Evolutionary conservation across 352 stramenopile species (phyloP).

Genomic region (Elongisporangium prolatum): DNA sequence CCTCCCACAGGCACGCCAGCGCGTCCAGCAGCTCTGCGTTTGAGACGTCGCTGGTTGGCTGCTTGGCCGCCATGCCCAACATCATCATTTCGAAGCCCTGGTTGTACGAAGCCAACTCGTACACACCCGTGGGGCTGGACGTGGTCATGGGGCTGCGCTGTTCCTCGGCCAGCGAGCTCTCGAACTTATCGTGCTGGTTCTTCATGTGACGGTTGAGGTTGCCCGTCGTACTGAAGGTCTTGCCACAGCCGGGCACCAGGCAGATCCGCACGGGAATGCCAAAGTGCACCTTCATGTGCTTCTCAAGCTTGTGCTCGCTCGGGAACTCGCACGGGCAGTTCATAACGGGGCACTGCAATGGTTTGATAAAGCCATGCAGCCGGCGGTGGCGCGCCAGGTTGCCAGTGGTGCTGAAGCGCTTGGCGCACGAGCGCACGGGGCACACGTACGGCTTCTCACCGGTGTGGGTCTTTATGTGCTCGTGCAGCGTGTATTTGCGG

Average conservation of each 20-base stretch:
- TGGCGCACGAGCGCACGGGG: constrained; percentile 25
- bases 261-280: constrained; percentile 30
- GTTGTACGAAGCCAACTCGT: constrained; percentile 8
- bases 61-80: constrained; percentile 3
- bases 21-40: constrained; percentile 29
- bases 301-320: constrained; percentile 37
- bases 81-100: constrained; percentile 9
- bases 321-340: constrained; percentile 29
- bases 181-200: constrained; percentile 32
- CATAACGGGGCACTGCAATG: constrained; percentile 14
- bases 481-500: constrained; percentile 34
- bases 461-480: constrained; percentile 42
- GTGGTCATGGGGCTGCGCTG: not conserved
- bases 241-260: constrained; percentile 35
- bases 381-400: constrained; percentile 40
- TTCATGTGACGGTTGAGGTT: constrained; percentile 60
- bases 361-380: constrained; percentile 30
- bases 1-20: constrained; percentile 31
- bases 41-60: constrained; percentile 8
- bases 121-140: constrained; percentile 20
- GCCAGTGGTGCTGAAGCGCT: constrained; percentile 47
- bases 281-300: constrained; percentile 47
- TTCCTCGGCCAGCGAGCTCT: not conserved
- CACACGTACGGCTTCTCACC: constrained; percentile 49
- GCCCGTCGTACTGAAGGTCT: constrained; percentile 59